These are phyloP conservation scores for Vitis rotundifolia DNA, from an alignment of 164 flowering plant genomes.

Conservation along the genomic window DNA sequence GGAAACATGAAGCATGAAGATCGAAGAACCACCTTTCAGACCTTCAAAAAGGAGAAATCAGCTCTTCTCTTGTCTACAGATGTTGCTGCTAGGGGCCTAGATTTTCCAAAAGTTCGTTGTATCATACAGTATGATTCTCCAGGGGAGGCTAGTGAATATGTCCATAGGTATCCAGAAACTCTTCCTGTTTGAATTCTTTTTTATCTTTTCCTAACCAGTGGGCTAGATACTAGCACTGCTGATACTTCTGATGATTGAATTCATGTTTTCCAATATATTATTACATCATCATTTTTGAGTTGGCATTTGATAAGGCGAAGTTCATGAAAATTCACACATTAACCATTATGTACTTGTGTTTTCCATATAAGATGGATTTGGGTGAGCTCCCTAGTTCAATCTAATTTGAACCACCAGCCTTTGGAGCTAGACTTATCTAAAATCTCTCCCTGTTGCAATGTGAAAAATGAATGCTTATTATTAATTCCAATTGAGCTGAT, in stretches of 20 bases:
- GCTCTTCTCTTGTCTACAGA: conserved; percentile 89
- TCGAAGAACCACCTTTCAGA: conserved; percentile 65
- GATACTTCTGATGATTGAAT: no score
- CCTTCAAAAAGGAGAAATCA: conserved; percentile 68
- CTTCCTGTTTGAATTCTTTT: neutral
- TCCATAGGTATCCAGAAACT: conserved; percentile 65
- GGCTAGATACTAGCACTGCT: no score
- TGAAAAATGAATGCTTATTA: no score
- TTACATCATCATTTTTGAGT: neutral
- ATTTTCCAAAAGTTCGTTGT: conserved; percentile 83
- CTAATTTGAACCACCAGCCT: no score
- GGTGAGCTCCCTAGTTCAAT: neutral
- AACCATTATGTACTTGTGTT: neutral
- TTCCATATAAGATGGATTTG: neutral
- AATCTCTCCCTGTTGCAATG: no score
- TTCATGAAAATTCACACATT: neutral
- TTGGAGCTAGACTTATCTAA: no score
- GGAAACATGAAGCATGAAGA: conserved; percentile 91
- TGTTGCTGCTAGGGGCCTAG: conserved; percentile 94
- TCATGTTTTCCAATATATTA: neutral
- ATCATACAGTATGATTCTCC: conserved; percentile 97
- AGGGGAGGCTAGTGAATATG: conserved; percentile 95
- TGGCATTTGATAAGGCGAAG: neutral
- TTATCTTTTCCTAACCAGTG: neutral
- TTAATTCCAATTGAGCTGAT: no score